phyloP scores from a whole-genome alignment of 306 rosid genomes.

The Malus domestica region DNA sequence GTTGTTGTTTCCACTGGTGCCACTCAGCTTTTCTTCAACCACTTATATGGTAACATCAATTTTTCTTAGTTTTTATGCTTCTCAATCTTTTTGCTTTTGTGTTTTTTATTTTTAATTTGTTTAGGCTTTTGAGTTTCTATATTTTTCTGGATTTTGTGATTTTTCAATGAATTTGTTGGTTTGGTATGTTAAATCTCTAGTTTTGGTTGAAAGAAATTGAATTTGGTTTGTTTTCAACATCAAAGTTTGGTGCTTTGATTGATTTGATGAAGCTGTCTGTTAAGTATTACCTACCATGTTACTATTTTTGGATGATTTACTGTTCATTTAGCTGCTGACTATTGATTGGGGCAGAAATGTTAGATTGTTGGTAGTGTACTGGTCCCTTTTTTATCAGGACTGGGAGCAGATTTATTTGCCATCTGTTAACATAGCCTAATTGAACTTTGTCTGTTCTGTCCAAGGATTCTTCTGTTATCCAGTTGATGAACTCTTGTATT shows the following conservation, averaged over 20 bases:
- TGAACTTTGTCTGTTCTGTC: neutral
- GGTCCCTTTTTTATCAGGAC: neutral
- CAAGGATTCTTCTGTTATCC: neutral
- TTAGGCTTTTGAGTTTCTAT: neutral
- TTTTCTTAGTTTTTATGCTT: neutral
- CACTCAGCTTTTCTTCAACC: slow-evolving; percentile 85
- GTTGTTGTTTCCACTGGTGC: slow-evolving; percentile 81
- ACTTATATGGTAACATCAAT: slow-evolving; percentile 54
- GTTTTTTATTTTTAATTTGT: neutral
- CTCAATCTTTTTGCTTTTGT: neutral
- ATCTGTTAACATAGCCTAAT: neutral
- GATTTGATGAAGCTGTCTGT: neutral
- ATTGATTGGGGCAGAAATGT: neutral
- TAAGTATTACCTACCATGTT: neutral
- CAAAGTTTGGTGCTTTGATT: slow-evolving; percentile 8
- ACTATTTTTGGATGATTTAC: slow-evolving; percentile 7
- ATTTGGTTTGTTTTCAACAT: neutral
- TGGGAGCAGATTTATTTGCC: neutral
- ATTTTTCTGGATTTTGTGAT: neutral
- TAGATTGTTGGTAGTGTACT: neutral
- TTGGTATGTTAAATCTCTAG: neutral
- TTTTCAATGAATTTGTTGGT: neutral
- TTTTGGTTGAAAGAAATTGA: neutral
- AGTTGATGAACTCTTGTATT: neutral
- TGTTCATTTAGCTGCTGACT: neutral